phyloP scores from a whole-genome alignment of 2,329 filamentous ascomycete genomes.

The Neonectria coccinea region DNA sequence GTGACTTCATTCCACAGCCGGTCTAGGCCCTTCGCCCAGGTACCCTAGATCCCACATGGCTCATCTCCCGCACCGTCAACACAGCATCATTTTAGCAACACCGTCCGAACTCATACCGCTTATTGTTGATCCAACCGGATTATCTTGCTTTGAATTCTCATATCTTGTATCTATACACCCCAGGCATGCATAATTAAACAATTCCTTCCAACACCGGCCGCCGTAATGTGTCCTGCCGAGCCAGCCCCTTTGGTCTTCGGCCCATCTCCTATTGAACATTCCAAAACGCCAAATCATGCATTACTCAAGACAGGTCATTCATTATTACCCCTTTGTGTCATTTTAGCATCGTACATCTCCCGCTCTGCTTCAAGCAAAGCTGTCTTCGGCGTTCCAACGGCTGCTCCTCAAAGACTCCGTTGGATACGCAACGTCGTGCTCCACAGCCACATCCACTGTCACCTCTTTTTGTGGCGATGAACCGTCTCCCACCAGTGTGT shows the following conservation, averaged over 20 bases:
- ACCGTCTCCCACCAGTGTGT: conserved; percentile 44
- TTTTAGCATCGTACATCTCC: conserved; percentile 15
- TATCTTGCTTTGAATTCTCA: conserved; percentile 11
- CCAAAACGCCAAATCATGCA: conserved; percentile 42
- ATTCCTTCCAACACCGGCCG: conserved; percentile 9
- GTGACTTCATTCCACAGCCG: conserved; percentile 46
- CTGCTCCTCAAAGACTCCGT: conserved; percentile 46
- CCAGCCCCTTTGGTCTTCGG: conserved; percentile 1
- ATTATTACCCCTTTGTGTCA: conserved; percentile 23
- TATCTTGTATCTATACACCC: conserved; percentile 39
- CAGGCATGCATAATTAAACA: conserved; percentile 35
- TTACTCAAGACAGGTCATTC: conserved; percentile 29
- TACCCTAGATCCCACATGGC: conserved; percentile 36
- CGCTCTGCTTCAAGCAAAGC: conserved; percentile 53
- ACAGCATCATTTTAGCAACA: neutral
- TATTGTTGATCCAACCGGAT: neutral
- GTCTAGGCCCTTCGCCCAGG: conserved; percentile 30
- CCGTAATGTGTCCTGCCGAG: conserved; percentile 2
- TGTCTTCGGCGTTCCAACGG: conserved; percentile 57
- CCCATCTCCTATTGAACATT: conserved; percentile 34
- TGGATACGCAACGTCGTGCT: conserved; percentile 26
- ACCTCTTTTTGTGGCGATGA: conserved; percentile 34
- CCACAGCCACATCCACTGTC: conserved; percentile 19
- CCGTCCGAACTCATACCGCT: conserved; percentile 3
- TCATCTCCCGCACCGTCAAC: conserved; percentile 18